Conservation (phyloP, 2,329 filamentous ascomycete species). For the Penicillium italicum region DNA sequence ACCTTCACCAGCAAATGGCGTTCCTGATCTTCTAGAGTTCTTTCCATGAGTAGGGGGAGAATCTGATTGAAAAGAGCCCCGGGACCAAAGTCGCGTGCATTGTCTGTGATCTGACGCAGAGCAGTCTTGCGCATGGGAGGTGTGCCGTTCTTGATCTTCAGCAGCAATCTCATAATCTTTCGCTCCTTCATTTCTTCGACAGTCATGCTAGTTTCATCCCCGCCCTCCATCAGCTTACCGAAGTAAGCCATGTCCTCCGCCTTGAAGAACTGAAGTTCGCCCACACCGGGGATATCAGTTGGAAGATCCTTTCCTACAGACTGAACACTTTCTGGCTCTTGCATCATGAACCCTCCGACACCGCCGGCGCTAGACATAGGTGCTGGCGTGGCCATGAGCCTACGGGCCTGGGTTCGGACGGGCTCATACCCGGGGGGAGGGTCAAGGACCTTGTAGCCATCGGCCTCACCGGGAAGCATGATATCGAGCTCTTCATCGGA, state of each 20-base stretch:
- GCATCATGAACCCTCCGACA: slow-evolving; percentile 88
- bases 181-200: slow-evolving; percentile 96
- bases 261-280: slow-evolving; percentile 97
- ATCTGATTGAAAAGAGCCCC: slow-evolving; percentile 96
- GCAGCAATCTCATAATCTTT: slow-evolving; percentile 93
- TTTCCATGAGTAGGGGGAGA: slow-evolving; percentile 94
- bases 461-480: slow-evolving; percentile 73
- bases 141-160: slow-evolving; percentile 99
- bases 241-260: slow-evolving; percentile 99
- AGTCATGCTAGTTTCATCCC: slow-evolving; percentile 83
- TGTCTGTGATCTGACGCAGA: slow-evolving; percentile 93
- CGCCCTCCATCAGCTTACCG: slow-evolving; percentile 90
- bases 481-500: slow-evolving; percentile 92
- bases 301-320: slow-evolving; percentile 85
- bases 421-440: slow-evolving; percentile 91
- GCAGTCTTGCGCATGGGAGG: slow-evolving; percentile 98
- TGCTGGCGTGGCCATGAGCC: slow-evolving; percentile 68
- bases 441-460: slow-evolving; percentile 83
- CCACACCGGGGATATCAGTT: slow-evolving; percentile 92
- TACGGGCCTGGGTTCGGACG: slow-evolving; percentile 70
- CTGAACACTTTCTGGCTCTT: slow-evolving; percentile 82
- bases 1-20: slow-evolving; percentile 98
- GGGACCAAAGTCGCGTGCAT: slow-evolving; percentile 91
- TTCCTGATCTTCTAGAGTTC: slow-evolving; percentile 94
- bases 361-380: slow-evolving; percentile 58